These are phyloP conservation scores for Lasiosphaeria miniovina DNA, from an alignment of 495 filamentous ascomycete genomes.

Conservation along the genomic window DNA sequence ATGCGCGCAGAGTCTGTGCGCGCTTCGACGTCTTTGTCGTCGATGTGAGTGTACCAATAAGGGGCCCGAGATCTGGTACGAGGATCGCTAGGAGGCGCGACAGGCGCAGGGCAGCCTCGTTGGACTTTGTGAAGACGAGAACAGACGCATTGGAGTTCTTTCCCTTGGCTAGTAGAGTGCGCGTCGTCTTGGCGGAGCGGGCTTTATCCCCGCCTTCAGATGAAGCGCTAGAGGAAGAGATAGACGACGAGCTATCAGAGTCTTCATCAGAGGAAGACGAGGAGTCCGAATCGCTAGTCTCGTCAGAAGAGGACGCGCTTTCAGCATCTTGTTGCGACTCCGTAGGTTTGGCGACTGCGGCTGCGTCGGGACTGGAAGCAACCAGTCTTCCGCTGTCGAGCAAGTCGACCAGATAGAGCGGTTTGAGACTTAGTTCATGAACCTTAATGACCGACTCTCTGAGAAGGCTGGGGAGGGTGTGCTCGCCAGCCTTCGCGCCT, in stretches of 20 bases:
- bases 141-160: conserved; percentile 39
- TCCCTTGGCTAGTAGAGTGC: conserved; percentile 2
- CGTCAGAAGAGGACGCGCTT: conserved; percentile 29
- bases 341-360: not conserved
- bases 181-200: conserved; percentile 4
- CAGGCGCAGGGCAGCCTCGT: conserved; percentile 77
- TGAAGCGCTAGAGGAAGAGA: not conserved
- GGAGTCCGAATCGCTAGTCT: conserved; percentile 23
- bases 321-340: conserved; percentile 23
- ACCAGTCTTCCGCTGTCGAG: conserved; percentile 44
- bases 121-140: conserved; percentile 86
- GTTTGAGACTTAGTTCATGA: conserved; percentile 73
- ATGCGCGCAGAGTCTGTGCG: conserved; percentile 58
- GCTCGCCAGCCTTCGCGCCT: conserved; percentile 36
- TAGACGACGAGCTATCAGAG: conserved; percentile 20
- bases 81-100: conserved; percentile 71
- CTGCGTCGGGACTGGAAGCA: conserved; percentile 6
- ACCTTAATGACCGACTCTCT: conserved; percentile 73
- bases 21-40: conserved; percentile 62
- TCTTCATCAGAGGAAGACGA: conserved; percentile 35
- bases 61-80: conserved; percentile 52
- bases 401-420: conserved; percentile 70
- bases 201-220: conserved; percentile 4
- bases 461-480: conserved; percentile 66
- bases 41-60: conserved; percentile 71